These are phyloP conservation scores for Fraxinus angustifolia DNA, from an alignment of 305 asterid species.

Conservation along the genomic window DNA sequence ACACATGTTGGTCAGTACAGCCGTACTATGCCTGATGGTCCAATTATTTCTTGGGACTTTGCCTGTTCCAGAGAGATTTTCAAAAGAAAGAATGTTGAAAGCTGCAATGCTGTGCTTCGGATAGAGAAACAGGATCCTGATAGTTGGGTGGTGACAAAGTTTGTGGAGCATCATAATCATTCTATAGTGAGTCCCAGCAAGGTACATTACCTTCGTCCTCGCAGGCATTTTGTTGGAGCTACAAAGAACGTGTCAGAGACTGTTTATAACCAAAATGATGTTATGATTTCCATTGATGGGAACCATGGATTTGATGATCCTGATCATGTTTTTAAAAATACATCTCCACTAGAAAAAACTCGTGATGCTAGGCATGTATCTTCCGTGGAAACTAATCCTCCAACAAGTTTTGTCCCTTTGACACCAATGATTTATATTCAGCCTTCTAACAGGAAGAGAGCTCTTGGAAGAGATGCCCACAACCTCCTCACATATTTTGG, in stretches of 20 bases:
- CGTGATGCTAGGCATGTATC: constrained; percentile 23
- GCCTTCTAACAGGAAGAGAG: constrained; percentile 53
- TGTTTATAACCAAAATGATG: constrained; percentile 40
- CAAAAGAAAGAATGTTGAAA: constrained; percentile 52
- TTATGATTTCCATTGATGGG: constrained; percentile 45
- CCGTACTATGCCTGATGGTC: constrained; percentile 60
- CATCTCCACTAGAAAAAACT: constrained; percentile 31
- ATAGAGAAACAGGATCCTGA: constrained; percentile 50
- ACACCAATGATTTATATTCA: constrained; percentile 50
- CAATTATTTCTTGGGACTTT: constrained; percentile 58
- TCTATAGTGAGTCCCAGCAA: constrained; percentile 48
- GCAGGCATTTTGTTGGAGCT: constrained; percentile 63
- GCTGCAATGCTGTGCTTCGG: constrained; percentile 64
- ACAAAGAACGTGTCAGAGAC: constrained; percentile 40
- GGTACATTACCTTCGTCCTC: constrained; percentile 60
- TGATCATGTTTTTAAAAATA: constrained; percentile 27
- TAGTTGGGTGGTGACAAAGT: constrained; percentile 66
- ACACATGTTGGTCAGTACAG: constrained; percentile 56
- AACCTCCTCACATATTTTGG: constrained; percentile 68
- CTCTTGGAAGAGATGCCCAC: constrained; percentile 75
- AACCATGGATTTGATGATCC: constrained; percentile 43
- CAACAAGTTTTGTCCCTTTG: constrained; percentile 25
- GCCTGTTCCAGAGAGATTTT: constrained; percentile 61
- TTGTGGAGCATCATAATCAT: constrained; percentile 77
- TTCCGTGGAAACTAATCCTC: constrained; percentile 27